Evolutionary conservation across 768 basidiomycete species (phyloP).

Genomic region (Phylloporus rhodoxanthus): DNA sequence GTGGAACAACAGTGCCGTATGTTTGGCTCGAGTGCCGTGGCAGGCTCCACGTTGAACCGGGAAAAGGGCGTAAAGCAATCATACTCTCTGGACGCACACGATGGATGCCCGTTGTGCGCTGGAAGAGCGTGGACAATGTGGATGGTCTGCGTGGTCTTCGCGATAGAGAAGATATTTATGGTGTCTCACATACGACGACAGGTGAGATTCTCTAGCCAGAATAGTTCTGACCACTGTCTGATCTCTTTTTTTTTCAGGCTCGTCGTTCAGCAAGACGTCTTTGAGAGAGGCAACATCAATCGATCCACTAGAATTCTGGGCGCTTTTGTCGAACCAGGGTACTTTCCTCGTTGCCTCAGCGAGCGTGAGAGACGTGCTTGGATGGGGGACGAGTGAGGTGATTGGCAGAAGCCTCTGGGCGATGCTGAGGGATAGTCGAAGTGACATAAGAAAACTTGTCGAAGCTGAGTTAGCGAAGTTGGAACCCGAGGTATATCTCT

Average conservation of each 20-base stretch:
- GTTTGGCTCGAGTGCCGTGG: slow-evolving; percentile 93
- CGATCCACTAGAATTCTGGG: slow-evolving; percentile 46
- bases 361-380: slow-evolving; percentile 58
- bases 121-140: slow-evolving; percentile 49
- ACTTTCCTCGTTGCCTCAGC: slow-evolving; percentile 48
- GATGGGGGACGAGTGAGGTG: slow-evolving; percentile 50
- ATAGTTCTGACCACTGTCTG: not conserved
- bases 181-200: slow-evolving; percentile 14
- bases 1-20: slow-evolving; percentile 36
- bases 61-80: slow-evolving; percentile 92
- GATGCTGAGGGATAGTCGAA: slow-evolving; percentile 29
- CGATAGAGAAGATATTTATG: not conserved
- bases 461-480: slow-evolving; percentile 26
- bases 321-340: slow-evolving; percentile 37
- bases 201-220: slow-evolving; percentile 5
- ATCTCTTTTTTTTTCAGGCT: slow-evolving; percentile 3
- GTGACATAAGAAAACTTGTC: slow-evolving; percentile 15
- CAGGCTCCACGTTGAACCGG: slow-evolving; percentile 82
- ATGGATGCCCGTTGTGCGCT: slow-evolving; percentile 56
- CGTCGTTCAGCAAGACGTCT: not conserved
- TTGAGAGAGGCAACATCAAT: not conserved
- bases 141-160: slow-evolving; percentile 32
- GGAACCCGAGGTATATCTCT: slow-evolving; percentile 14
- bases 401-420: slow-evolving; percentile 43
- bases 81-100: slow-evolving; percentile 78